Evolutionary conservation across 306 rosid species (phyloP), one percentile per base, ranked within the genome.

Genomic region (Cercis canadensis): DNA sequence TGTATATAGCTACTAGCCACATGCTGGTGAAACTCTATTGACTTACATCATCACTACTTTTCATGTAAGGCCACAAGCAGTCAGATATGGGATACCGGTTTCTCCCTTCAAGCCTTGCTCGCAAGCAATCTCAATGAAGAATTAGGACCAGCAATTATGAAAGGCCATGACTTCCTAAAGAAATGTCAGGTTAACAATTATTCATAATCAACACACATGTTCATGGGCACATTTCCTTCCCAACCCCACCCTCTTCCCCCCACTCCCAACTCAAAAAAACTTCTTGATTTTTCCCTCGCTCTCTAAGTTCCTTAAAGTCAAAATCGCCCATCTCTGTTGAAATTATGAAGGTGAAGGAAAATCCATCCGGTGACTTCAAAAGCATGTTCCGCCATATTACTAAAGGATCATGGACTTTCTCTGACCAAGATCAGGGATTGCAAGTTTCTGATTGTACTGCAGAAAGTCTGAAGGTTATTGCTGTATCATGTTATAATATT

Each of bases 401-500:
- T 11, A 84, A 78, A 68, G 88, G 88, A 51, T 46, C 77, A 29
- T 84, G 88, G 88, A 75, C 86, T 4, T 81, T 78, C 62, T 81
- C 86, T 19, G 84, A 85, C 13, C 72, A 66, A 55, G 89, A 84
- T 63, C 86, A 81, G 14, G 89, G 89, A 67, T 84, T 84, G 86
- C 86, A 84, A 84, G 80, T 84, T 56, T 84, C 86, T 6, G 86
- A 84, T 60, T 80, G 85, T 52, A 80, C 88, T 56, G 83, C 88
- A 11, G 88, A 84, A 43, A 77, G 72, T 57, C 39, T 84, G 10
- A 84, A 84, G 84, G 84, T 83, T 57, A 54, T 0, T 5, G 2
- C 13, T 0, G n/a, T 4, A 11, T 2, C 49, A 5, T 0, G 43
- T 2, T 37, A 5, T 1, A 1, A 24, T 24, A 24, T 24, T 24